Evolutionary conservation across 495 filamentous ascomycete genomes (phyloP), one percentile per base, ranked within the genome.

Genomic region (Xylaria flabelliformis): DNA sequence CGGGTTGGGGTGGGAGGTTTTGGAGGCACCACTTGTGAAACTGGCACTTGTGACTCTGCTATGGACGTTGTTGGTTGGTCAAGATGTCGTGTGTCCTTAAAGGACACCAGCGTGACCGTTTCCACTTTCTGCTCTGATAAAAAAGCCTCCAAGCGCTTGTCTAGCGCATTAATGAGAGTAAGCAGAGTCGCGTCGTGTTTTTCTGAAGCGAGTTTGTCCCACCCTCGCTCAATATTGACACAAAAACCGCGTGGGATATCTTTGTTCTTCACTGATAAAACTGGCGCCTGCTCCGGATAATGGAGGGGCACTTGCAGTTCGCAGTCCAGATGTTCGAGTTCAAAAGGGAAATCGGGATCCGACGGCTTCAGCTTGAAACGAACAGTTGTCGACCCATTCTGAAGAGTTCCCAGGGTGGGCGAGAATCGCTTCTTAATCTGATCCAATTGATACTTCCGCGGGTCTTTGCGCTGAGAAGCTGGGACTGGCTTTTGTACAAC

Each of bases 281-380:
- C 81, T 3, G 94, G 91, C 19, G 82, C 81, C 13, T 76, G 82
- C 41, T 77, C 74, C 15, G 93, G 92, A 77, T 93, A 96, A 15
- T 77, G 79, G 0, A 65, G 70, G 0, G 94, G 93, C 9, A 97
- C 86, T 64, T 82, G 85, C n/a, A 97, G 83, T 2, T 88, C 83
- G 76, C 93, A 94, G 69, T 92, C 84, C n/a, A 97, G 82, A 26
- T 84, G 84, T 13, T 90, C 87, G 72, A 97, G 82, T 26, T 94
- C 92, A 72, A 92, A 97, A 6, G 93, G 91, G 72, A 95, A 95
- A 76, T 97, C 93, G 0, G 93, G 93, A 76, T 97, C 94, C n/a
- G 93, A 95, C 6, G 94, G 94, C 17, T 79, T 81, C 68, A 97
- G 74, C 26, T 83, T 84, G 78, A 97, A 93, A 0, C 82, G 79